Base-by-base conservation (phyloP, 1,139 yeast genomes). In the Diutina catenulata region DNA sequence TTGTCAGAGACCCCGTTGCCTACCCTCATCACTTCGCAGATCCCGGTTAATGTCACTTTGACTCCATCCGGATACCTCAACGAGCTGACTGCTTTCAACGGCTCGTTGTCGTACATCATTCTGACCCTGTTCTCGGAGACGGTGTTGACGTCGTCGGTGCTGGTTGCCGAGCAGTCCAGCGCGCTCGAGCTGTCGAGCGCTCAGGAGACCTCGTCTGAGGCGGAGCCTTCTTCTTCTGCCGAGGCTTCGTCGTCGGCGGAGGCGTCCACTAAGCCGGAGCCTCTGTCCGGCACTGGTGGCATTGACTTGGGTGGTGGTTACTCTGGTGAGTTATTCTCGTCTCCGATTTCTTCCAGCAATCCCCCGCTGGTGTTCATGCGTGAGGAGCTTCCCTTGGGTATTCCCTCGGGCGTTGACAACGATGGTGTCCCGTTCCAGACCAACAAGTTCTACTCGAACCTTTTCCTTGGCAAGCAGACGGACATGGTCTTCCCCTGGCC, bases 361-460 rank as follows among this genome's bases (percentile, higher is more conserved):
- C 37, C 37, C 14, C 25, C 37, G 3, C 14, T 5, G 16, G 25
- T 20, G 20, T 36, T 26, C 19, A 9, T n/a, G 10, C 16, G 27
- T 2, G 26, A 27, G 3, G 27, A 36, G 16, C 32, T 40, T 27
- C 74, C 83, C 57, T 40, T 80, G 67, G 38, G 57, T 55, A 33
- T 57, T 62, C 57, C 87, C 71, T 16, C 47, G 3, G 55, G 75
- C 33, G 76, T 72, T 32, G 24, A 32, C 16, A 58, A 59, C 42
- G 33, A 23, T 11, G 63, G 62, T 40, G 66, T 57, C 13, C 84
- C 94, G 5, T 67, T 76, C 36, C 75, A 76, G 45, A 86, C 96
- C 15, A 87, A 87, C 60, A 84, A 86, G 53, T 87, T 84, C 56
- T 86, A 81, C 53, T 80, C 83, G 8, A 87, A 87, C 56, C 60